A percentile compares a stretch with the other conserved stretches of the same genome.
Evolutionary conservation across 73 alveolate genomes (phyloP).

Genomic region (Tetrahymena borealis): DNA sequence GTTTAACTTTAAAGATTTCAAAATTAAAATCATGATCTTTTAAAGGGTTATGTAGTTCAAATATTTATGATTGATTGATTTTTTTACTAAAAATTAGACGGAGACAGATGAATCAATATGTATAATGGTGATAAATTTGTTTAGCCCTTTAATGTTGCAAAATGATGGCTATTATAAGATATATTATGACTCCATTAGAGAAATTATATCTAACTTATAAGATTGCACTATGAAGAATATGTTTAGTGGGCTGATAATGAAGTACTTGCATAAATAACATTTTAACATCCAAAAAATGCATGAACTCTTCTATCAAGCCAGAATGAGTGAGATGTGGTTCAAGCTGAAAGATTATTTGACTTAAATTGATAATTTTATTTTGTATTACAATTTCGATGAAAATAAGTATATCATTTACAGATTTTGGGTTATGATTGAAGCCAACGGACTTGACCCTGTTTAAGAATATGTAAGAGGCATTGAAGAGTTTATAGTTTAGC

Average conservation of each 20-base stretch:
- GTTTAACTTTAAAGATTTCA: no score
- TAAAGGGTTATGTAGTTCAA: no score
- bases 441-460: neutral
- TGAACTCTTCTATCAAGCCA: neutral
- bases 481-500: neutral
- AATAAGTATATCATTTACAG: neutral
- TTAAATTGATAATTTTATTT: neutral
- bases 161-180: neutral
- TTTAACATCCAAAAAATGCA: neutral
- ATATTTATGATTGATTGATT: no score
- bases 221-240: neutral
- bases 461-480: neutral
- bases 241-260: neutral
- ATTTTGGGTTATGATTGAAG: neutral
- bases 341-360: neutral
- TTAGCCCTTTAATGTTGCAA: neutral
- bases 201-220: neutral
- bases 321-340: neutral
- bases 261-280: neutral
- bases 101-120: neutral
- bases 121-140: neutral
- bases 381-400: neutral
- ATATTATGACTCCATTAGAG: neutral
- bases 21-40: no score
- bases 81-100: no score